Base-by-base conservation (phyloP, 305 asterid genomes). In the Caryopteris hybrid region DNA sequence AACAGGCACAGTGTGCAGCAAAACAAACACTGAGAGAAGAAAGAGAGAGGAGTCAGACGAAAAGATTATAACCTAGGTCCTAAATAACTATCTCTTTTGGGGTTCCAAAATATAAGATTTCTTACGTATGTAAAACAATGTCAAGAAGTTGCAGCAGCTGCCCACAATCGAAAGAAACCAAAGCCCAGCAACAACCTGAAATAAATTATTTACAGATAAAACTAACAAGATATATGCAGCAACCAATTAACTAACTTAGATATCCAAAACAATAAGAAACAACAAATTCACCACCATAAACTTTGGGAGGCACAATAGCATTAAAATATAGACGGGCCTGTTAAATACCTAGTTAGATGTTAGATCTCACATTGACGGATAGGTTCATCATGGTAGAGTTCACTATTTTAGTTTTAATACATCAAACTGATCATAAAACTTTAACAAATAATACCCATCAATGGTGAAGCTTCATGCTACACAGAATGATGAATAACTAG, bases 141-240 rank as follows among this genome's bases (percentile, higher is more conserved):
- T 94, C 86, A 94, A 78, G 86, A 94, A 91, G 80, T 76, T 87
- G 87, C 80, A 78, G 85, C 82, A 94, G 81, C 93, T 88, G 52
- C 99, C 99, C 65, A 91, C 75, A 60, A 88, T 75, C 1, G 99
- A 93, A 57, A 93, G 64, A 61, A 81, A 59, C 99, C 97, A 93
- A 69, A 90, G 77, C 25, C 87, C 91, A 69, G 76, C 77, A 53
- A 91, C 79, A 43, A 82, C 95, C 99, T 94, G 83, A 59, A n/a
- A 18, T 34, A 33, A 66, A 69, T 11, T 38, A 13, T 25, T 2
- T n/a, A n/a, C n/a, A n/a, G n/a, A 25, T 25, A 25, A 25, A 25
- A 25, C 31, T 25, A 25, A 25, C 31, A 25, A 25, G 31, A 25
- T 1, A n/a, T 1, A 25, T 25, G 31, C 2, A 25, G 31, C 31